These are phyloP conservation scores for Paralagenidium karlingii DNA, from an alignment of 352 stramenopile species.

Conservation along the genomic window DNA sequence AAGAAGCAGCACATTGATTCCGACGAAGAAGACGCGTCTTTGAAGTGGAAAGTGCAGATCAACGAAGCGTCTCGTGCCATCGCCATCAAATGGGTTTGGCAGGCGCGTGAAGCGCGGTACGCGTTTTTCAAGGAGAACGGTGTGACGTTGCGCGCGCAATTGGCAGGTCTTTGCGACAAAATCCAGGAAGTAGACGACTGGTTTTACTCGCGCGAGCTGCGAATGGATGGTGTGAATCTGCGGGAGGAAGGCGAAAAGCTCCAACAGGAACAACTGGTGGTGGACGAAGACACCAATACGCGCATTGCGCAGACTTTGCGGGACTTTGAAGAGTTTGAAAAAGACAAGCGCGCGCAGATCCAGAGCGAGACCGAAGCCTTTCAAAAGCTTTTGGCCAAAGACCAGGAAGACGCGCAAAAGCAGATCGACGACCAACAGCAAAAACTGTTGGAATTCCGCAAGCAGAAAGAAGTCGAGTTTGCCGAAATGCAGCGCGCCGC, in stretches of 20 bases:
- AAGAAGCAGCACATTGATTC: constrained; percentile 54
- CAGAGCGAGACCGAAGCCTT: constrained; percentile 42
- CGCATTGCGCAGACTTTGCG: constrained; percentile 73
- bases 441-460: constrained; percentile 61
- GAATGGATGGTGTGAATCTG: constrained; percentile 60
- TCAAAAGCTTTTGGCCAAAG: constrained; percentile 38
- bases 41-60: constrained; percentile 71
- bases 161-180: constrained; percentile 44
- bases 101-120: constrained; percentile 53
- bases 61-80: constrained; percentile 70
- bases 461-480: constrained; percentile 69
- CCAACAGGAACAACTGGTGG: constrained; percentile 29
- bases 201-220: constrained; percentile 85
- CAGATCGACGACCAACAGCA: constrained; percentile 50
- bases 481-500: constrained; percentile 49
- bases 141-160: constrained; percentile 32
- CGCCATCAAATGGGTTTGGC: constrained; percentile 65
- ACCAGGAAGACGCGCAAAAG: constrained; percentile 26
- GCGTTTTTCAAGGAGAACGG: constrained; percentile 23
- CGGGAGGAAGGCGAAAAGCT: constrained; percentile 41
- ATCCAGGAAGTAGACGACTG: constrained; percentile 90
- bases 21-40: constrained; percentile 51
- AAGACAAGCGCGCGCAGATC: constrained; percentile 54
- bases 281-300: constrained; percentile 70
- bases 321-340: constrained; percentile 66